Percentiles rank a stretch among this genome's conserved stretches.
phyloP scores from a whole-genome alignment of 2,329 filamentous ascomycete species.

The Arthrinium puccinioides region DNA sequence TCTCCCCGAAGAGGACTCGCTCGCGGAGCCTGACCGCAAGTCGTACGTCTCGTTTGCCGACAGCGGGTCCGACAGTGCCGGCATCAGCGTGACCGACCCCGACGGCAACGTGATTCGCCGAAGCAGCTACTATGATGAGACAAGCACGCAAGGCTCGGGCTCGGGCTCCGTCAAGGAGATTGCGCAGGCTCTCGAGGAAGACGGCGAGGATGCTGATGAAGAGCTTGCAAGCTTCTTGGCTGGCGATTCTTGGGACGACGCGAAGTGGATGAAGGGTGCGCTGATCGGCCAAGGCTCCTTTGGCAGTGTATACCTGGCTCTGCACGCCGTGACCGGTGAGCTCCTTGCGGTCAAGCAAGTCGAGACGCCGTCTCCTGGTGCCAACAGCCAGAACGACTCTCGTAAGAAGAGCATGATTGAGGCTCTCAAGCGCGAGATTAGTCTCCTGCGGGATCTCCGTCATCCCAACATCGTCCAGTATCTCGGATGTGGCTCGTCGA shows the following conservation, averaged over 20 bases:
- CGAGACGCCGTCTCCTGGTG: slow-evolving; percentile 73
- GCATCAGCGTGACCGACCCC: slow-evolving; percentile 69
- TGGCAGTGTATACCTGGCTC: slow-evolving; percentile 86
- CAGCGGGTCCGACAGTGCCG: slow-evolving; percentile 62
- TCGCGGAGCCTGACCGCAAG: slow-evolving; percentile 80
- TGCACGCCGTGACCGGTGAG: slow-evolving; percentile 94
- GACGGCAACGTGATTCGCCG: slow-evolving; percentile 61
- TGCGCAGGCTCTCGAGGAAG: slow-evolving; percentile 76
- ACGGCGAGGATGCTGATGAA: slow-evolving; percentile 86
- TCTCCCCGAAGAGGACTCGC: slow-evolving; percentile 75
- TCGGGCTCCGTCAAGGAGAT: slow-evolving; percentile 76
- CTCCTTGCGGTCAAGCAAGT: slow-evolving; percentile 98
- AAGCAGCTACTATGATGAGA: slow-evolving; percentile 85
- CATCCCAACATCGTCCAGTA: slow-evolving; percentile 98
- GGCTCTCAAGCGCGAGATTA: slow-evolving; percentile 93
- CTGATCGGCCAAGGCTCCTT: slow-evolving; percentile 96
- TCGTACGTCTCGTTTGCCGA: slow-evolving; percentile 89
- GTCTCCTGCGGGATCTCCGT: slow-evolving; percentile 84
- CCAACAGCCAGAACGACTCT: slow-evolving; percentile 73
- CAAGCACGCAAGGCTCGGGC: slow-evolving; percentile 60
- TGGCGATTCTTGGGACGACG: slow-evolving; percentile 90
- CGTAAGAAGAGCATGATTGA: slow-evolving; percentile 98
- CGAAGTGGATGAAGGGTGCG: slow-evolving; percentile 99
- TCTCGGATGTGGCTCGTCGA: slow-evolving; percentile 86
- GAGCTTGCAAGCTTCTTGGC: slow-evolving; percentile 85